These are phyloP conservation scores for Cordyceps javanica DNA, from an alignment of 2,329 filamentous ascomycete species.

Conservation along the genomic window DNA sequence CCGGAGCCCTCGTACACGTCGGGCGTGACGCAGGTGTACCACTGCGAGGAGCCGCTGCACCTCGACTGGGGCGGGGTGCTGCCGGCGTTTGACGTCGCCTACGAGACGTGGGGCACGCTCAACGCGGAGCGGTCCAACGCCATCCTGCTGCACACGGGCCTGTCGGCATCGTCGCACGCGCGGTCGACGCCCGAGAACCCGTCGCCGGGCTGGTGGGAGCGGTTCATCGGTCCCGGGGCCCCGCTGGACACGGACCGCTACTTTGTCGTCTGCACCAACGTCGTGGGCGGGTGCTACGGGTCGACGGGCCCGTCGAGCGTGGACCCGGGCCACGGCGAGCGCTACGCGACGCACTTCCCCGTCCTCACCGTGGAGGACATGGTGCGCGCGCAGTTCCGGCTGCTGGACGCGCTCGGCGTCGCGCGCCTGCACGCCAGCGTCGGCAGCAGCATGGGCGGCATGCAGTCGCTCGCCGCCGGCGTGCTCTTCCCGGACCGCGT, in stretches of 20 bases:
- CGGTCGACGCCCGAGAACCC: constrained; percentile 84
- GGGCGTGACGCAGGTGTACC: constrained; percentile 74
- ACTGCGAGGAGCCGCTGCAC: constrained; percentile 65
- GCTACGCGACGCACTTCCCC: constrained; percentile 90
- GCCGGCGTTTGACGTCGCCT: constrained; percentile 81
- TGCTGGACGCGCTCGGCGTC: constrained; percentile 75
- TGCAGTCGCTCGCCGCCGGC: constrained; percentile 89
- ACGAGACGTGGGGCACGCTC: constrained; percentile 83
- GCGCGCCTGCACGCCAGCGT: constrained; percentile 82
- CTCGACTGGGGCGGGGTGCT: constrained; percentile 96
- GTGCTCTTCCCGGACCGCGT: constrained; percentile 78
- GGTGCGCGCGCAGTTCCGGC: constrained; percentile 89
- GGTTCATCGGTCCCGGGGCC: constrained; percentile 84
- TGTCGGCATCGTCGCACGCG: constrained; percentile 96
- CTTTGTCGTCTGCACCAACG: constrained; percentile 93
- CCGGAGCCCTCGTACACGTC: constrained; percentile 93
- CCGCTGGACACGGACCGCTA: constrained; percentile 88
- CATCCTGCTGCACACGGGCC: constrained; percentile 85
- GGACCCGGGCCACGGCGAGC: constrained; percentile 80
- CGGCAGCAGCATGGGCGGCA: constrained; percentile 95
- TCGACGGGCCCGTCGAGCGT: constrained; percentile 85
- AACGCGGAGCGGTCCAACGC: constrained; percentile 80
- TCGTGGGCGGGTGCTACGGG: constrained; percentile 91
- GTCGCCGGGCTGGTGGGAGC: constrained; percentile 97
- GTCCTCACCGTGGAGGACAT: constrained; percentile 96